A percentile compares a stretch with the other conserved stretches of the same genome.
phyloP scores from a whole-genome alignment of 225 moss, liverwort and hornwort species.

The Polytrichum commune region DNA sequence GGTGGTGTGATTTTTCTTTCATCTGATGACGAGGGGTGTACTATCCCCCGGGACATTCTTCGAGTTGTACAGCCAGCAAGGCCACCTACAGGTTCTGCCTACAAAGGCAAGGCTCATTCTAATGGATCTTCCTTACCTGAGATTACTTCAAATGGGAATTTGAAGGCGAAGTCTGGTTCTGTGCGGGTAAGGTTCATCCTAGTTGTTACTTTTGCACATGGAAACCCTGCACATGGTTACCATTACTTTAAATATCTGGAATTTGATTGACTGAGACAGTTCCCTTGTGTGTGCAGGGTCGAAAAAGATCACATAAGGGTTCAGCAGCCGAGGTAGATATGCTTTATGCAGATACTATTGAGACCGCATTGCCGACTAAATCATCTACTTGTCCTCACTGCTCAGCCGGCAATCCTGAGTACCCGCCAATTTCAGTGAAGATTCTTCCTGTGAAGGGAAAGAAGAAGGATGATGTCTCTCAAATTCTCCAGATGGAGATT shows the following conservation, averaged over 20 bases:
- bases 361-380: slow-evolving; percentile 15
- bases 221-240: neutral
- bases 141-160: slow-evolving; percentile 2
- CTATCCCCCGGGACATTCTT: slow-evolving; percentile 28
- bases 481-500: slow-evolving; percentile 41
- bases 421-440: slow-evolving; percentile 39
- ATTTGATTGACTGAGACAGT: neutral
- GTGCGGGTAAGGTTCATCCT: slow-evolving; percentile 20
- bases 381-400: slow-evolving; percentile 32
- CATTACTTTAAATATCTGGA: no score
- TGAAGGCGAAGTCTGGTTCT: slow-evolving; percentile 22
- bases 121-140: slow-evolving; percentile 18
- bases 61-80: slow-evolving; percentile 26
- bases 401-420: slow-evolving; percentile 26
- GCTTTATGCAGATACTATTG: slow-evolving; percentile 23
- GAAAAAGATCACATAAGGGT: slow-evolving; percentile 25
- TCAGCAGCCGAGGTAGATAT: slow-evolving; percentile 39
- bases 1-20: slow-evolving; percentile 34
- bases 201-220: neutral
- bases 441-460: slow-evolving; percentile 34
- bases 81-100: neutral
- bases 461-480: slow-evolving; percentile 25
- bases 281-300: slow-evolving; percentile 26
- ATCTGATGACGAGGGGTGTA: slow-evolving; percentile 29
- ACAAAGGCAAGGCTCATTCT: slow-evolving; percentile 44